Evolutionary conservation across 805 yeast genomes (phyloP).

Genomic region (Danielozyma ontarioensis): DNA sequence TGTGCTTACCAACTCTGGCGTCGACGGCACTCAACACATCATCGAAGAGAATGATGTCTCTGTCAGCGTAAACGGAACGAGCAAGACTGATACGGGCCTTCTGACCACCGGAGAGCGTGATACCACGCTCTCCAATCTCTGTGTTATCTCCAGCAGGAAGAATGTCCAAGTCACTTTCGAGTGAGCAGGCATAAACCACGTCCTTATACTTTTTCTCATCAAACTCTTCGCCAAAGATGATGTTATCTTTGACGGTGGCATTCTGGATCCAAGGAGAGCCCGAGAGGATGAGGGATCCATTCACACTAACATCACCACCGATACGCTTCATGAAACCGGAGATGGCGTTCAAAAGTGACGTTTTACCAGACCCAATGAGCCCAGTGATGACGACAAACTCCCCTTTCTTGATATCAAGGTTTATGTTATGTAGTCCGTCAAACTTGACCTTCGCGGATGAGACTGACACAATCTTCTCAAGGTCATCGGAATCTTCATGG

Average conservation of each 20-base stretch:
- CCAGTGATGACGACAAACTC: constrained; percentile 79
- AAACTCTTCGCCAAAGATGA: constrained; percentile 57
- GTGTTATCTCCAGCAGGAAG: constrained; percentile 74
- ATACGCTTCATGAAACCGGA: constrained; percentile 64
- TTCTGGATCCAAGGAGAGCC: constrained; percentile 85
- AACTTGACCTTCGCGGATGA: too few relatives aligned
- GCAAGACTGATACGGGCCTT: constrained; percentile 79
- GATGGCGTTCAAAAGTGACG: constrained; percentile 66
- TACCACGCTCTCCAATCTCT: constrained; percentile 82
- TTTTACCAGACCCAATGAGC: constrained; percentile 76
- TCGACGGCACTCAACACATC: constrained; percentile 84
- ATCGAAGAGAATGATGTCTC: constrained; percentile 65
- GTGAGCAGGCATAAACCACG: constrained; percentile 61
- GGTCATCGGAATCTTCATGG: constrained; percentile 4
- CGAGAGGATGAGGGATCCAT: constrained; percentile 49
- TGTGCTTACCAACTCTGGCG: constrained; percentile 79
- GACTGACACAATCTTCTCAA: not conserved
- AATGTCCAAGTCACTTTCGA: constrained; percentile 57
- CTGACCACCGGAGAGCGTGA: constrained; percentile 85
- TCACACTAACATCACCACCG: constrained; percentile 46
- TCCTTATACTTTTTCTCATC: constrained; percentile 47
- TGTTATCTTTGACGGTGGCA: constrained; percentile 71
- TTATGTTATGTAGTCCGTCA: constrained; percentile 47
- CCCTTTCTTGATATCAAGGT: constrained; percentile 51
- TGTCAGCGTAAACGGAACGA: constrained; percentile 67